Conservation (phyloP, 345 rosid species). For the Eucalyptus pauciflora region DNA sequence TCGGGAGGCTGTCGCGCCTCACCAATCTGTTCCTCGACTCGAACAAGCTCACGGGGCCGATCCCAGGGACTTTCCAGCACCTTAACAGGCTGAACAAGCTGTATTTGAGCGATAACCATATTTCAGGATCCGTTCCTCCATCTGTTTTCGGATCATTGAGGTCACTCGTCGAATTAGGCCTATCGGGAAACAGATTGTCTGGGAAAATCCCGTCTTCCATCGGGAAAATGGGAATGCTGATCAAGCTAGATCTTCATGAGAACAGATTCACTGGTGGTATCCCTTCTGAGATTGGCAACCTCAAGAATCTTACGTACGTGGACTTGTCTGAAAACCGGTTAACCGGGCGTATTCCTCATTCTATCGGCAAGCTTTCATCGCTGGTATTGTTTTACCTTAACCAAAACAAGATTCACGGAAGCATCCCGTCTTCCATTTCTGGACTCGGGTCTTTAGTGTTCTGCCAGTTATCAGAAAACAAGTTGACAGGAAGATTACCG, state of each 20-base stretch:
- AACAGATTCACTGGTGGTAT: slow-evolving; percentile 30
- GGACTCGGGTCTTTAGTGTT: slow-evolving; percentile 29
- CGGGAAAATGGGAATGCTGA: slow-evolving; percentile 13
- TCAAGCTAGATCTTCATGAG: slow-evolving; percentile 32
- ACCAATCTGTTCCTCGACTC: slow-evolving; percentile 27
- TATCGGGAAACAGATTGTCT: slow-evolving; percentile 31
- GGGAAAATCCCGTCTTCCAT: slow-evolving; percentile 25
- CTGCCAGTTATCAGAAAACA: slow-evolving; percentile 38
- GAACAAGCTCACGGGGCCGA: slow-evolving; percentile 33
- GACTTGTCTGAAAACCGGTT: slow-evolving; percentile 39
- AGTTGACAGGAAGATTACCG: slow-evolving; percentile 32
- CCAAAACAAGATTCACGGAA: slow-evolving; percentile 28
- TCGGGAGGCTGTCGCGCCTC: slow-evolving; percentile 25
- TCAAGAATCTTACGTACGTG: slow-evolving; percentile 19
- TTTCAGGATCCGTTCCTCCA: slow-evolving; percentile 24
- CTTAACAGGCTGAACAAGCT: slow-evolving; percentile 16
- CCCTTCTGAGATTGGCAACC: slow-evolving; percentile 26
- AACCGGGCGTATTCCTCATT: slow-evolving; percentile 27
- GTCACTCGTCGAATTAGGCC: slow-evolving; percentile 23
- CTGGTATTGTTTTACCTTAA: slow-evolving; percentile 27
- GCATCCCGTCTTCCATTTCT: slow-evolving; percentile 35
- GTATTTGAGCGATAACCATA: slow-evolving; percentile 18
- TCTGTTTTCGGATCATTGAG: slow-evolving; percentile 13
- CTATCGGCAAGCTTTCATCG: slow-evolving; percentile 28
- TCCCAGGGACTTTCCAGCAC: slow-evolving; percentile 21